Percentiles rank a stretch among this genome's conserved stretches.
Conservation (phyloP, 352 stramenopile genomes). For the Albugo laibachii region DNA sequence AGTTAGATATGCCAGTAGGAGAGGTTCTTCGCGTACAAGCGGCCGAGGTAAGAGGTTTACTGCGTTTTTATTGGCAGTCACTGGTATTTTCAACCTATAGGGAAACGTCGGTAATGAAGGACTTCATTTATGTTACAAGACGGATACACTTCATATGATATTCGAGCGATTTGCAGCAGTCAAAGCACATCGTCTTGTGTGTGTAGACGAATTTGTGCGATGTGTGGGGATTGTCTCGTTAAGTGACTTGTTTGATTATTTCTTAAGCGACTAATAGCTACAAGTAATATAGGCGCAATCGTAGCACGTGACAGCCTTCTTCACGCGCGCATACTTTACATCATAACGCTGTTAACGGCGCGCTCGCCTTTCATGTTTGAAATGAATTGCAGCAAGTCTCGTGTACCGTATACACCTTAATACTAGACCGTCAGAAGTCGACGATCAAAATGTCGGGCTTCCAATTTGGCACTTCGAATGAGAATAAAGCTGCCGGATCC, state of each 20-base stretch:
- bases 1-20: slow-evolving; percentile 77
- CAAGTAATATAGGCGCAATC: no score
- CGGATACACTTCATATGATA: slow-evolving; percentile 79
- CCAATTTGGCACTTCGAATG: no score
- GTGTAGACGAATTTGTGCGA: slow-evolving; percentile 63
- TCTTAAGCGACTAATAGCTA: slow-evolving; percentile 37
- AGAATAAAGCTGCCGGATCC: neutral
- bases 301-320: no score
- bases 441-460: no score
- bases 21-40: slow-evolving; percentile 74
- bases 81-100: slow-evolving; percentile 1
- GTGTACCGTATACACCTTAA: no score
- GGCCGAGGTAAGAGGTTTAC: slow-evolving; percentile 29
- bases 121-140: slow-evolving; percentile 74
- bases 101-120: slow-evolving; percentile 40
- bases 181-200: slow-evolving; percentile 74
- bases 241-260: slow-evolving; percentile 84
- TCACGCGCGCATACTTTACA: no score
- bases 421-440: no score
- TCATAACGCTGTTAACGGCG: no score
- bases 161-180: slow-evolving; percentile 73
- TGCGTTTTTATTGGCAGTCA: neutral
- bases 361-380: no score
- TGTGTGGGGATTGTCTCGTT: slow-evolving; percentile 73
- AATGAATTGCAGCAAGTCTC: no score